A percentile compares a stretch with the other conserved stretches of the same genome.
These are phyloP conservation scores for Eucalyptus erythrocorys DNA, from an alignment of 345 rosid genomes.

Conservation along the genomic window DNA sequence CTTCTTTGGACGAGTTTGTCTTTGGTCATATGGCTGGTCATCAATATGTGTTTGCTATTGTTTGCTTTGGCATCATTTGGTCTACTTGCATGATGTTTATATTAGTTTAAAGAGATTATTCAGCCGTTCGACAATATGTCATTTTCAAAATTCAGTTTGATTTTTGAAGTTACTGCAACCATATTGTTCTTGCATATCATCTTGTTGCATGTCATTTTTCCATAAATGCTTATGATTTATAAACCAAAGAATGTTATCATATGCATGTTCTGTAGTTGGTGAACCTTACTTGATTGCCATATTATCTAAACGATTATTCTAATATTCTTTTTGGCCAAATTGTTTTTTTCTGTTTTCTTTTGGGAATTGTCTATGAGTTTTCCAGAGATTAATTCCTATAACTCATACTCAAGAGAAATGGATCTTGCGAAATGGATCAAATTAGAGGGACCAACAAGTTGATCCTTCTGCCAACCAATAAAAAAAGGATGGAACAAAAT, in stretches of 20 bases:
- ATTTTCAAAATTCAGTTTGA: accelerated
- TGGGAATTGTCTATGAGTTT: background rate
- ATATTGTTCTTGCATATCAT: background rate
- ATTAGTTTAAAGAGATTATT: background rate
- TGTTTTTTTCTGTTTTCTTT: too few species aligned
- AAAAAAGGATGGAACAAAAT: background rate
- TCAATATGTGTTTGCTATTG: background rate
- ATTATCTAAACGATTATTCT: too few species aligned
- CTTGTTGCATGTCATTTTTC: background rate
- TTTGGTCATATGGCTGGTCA: accelerated
- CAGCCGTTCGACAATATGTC: accelerated
- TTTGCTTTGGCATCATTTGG: background rate
- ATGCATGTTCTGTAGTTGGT: accelerated
- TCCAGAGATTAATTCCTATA: background rate
- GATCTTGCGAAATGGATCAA: background rate
- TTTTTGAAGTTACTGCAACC: background rate
- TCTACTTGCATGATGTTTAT: accelerated
- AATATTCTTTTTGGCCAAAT: background rate
- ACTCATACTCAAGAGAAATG: background rate
- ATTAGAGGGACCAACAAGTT: background rate
- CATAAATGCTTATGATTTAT: background rate
- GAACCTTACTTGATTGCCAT: background rate
- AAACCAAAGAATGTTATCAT: background rate
- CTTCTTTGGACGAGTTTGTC: background rate
- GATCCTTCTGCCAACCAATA: background rate